Evolutionary conservation across 257 asterid genomes (phyloP).

Genomic region (Mitragyna speciosa): DNA sequence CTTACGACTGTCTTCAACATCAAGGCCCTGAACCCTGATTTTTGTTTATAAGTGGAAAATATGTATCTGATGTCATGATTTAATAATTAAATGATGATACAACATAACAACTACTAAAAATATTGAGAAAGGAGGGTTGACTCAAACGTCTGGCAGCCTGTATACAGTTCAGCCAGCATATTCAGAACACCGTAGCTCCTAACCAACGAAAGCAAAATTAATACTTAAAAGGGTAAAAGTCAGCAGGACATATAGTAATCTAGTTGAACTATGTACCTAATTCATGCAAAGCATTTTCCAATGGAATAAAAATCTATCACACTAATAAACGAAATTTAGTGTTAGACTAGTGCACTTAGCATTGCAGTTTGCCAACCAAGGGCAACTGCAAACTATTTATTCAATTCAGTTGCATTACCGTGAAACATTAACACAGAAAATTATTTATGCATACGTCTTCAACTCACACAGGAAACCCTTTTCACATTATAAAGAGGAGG

Average conservation of each 20-base stretch:
- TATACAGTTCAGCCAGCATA: not conserved
- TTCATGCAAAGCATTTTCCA: slow-evolving; percentile 3
- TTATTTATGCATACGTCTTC: slow-evolving; percentile 7
- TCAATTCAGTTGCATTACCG: not conserved
- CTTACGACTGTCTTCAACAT: not conserved
- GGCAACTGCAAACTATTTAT: slow-evolving; percentile 14
- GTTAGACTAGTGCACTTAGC: slow-evolving; percentile 27
- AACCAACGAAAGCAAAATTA: not conserved
- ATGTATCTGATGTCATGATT: not conserved
- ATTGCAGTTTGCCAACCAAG: slow-evolving; percentile 9
- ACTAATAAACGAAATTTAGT: slow-evolving; percentile 10
- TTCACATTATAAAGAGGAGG: slow-evolving; percentile 13
- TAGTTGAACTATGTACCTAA: not conserved
- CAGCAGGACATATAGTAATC: not conserved
- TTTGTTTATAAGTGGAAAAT: not conserved
- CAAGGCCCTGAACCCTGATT: not conserved
- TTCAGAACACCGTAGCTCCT: slow-evolving; percentile 9
- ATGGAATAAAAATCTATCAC: not conserved
- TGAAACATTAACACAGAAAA: not conserved
- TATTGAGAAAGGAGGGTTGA: slow-evolving; percentile 9
- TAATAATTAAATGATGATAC: not conserved
- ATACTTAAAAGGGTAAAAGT: not conserved
- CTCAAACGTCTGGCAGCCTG: not conserved
- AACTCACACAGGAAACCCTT: slow-evolving; percentile 6
- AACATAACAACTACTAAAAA: not conserved